These are phyloP conservation scores for Saposhnikovia divaricata DNA, from an alignment of 129 eudicot genomes.

Conservation along the genomic window DNA sequence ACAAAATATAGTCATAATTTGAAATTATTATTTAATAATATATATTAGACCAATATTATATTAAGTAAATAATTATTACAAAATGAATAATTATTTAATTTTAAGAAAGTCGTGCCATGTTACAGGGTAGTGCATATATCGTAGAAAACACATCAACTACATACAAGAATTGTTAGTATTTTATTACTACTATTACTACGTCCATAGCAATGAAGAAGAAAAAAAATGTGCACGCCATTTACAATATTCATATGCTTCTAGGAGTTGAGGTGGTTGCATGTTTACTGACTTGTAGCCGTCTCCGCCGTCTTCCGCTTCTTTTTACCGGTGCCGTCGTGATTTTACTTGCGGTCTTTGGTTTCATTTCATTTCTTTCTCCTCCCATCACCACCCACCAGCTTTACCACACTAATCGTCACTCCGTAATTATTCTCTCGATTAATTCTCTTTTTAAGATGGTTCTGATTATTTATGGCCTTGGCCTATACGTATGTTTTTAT, in stretches of 20 bases:
- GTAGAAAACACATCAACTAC: not conserved
- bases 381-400: conserved; percentile 34
- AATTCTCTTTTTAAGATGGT: too few species aligned
- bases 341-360: conserved; percentile 29
- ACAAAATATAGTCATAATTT: too few species aligned
- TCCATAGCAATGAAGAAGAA: conserved; percentile 33
- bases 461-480: not conserved
- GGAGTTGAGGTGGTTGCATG: conserved; percentile 30
- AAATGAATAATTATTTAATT: too few species aligned
- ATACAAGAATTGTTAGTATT: not conserved
- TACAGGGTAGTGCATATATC: too few species aligned
- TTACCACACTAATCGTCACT: conserved; percentile 2
- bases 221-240: conserved; percentile 16
- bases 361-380: conserved; percentile 45
- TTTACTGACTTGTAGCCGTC: conserved; percentile 14
- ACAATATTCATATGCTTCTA: conserved; percentile 3
- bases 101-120: too few species aligned
- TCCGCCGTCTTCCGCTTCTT: conserved; percentile 35
- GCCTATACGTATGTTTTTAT: not conserved
- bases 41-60: too few species aligned
- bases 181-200: not conserved
- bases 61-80: too few species aligned
- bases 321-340: conserved; percentile 37
- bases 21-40: too few species aligned
- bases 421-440: not conserved